These are phyloP conservation scores for Kluyveromyces sp. DNA, from an alignment of 1,139 yeast genomes.

Conservation along the genomic window DNA sequence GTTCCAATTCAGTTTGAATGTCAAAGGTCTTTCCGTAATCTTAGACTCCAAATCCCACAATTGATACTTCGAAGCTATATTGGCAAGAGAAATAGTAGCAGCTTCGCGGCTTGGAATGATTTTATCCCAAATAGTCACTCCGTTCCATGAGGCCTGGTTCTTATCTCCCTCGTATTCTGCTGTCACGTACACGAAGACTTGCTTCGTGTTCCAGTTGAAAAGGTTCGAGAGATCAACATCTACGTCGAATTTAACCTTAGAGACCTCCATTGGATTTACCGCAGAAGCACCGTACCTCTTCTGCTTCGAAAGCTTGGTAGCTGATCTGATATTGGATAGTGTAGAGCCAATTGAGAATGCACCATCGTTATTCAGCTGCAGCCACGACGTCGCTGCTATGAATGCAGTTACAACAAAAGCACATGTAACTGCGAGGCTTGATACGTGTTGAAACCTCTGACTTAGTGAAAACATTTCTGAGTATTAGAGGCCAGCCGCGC, in stretches of 20 bases:
- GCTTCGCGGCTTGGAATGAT: slow-evolving; percentile 55
- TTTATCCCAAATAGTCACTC: slow-evolving; percentile 86
- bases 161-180: slow-evolving; percentile 56
- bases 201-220: slow-evolving; percentile 97
- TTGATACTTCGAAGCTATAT: slow-evolving; percentile 65
- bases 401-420: slow-evolving; percentile 41
- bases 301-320: slow-evolving; percentile 48
- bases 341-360: slow-evolving; percentile 43
- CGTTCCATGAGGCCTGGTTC: slow-evolving; percentile 42
- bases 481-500: no score
- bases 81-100: slow-evolving; percentile 48
- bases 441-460: slow-evolving; percentile 46
- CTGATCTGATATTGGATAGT: slow-evolving; percentile 36
- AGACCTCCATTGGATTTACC: slow-evolving; percentile 74
- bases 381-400: slow-evolving; percentile 42
- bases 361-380: slow-evolving; percentile 42
- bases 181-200: slow-evolving; percentile 79
- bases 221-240: slow-evolving; percentile 62
- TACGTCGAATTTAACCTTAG: slow-evolving; percentile 64
- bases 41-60: slow-evolving; percentile 80
- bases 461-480: slow-evolving; percentile 38
- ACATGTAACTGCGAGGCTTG: slow-evolving; percentile 52
- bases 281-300: slow-evolving; percentile 67
- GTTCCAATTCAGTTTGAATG: slow-evolving; percentile 76
- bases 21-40: slow-evolving; percentile 62